These are phyloP conservation scores for Amphichorda felina DNA, from an alignment of 2,329 filamentous ascomycete genomes.

Conservation along the genomic window DNA sequence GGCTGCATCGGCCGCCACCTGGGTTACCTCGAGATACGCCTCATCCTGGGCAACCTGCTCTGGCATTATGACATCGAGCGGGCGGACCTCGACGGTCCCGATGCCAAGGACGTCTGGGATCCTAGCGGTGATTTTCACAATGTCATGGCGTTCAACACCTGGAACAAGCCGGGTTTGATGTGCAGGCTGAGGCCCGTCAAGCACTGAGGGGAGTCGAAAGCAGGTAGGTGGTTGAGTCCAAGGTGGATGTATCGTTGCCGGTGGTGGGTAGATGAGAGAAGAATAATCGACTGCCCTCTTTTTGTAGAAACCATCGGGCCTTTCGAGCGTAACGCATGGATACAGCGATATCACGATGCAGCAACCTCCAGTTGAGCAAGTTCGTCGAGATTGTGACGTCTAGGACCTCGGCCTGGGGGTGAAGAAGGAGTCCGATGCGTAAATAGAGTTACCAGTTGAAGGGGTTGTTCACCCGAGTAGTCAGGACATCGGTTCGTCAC, in stretches of 20 bases:
- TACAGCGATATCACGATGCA: no score
- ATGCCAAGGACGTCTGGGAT: conserved; percentile 13
- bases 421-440: no score
- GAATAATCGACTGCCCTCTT: no score
- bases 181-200: conserved; percentile 9
- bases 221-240: background rate
- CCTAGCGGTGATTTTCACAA: conserved; percentile 11
- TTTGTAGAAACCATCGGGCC: no score
- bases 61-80: conserved; percentile 36
- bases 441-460: no score
- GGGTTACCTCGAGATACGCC: conserved; percentile 36
- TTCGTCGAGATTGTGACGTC: no score
- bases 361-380: no score
- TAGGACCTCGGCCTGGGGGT: no score
- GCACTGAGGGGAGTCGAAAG: conserved; percentile 1
- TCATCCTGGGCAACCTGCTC: conserved; percentile 32
- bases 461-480: no score
- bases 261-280: background rate
- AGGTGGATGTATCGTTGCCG: background rate
- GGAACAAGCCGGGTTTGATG: conserved; percentile 15
- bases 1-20: conserved; percentile 39
- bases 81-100: conserved; percentile 9
- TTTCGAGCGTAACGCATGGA: background rate
- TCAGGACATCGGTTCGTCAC: no score
- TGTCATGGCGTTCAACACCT: conserved; percentile 13